Base-by-base conservation (phyloP, 768 basidiomycete genomes). In the Termitomyces sp. region DNA sequence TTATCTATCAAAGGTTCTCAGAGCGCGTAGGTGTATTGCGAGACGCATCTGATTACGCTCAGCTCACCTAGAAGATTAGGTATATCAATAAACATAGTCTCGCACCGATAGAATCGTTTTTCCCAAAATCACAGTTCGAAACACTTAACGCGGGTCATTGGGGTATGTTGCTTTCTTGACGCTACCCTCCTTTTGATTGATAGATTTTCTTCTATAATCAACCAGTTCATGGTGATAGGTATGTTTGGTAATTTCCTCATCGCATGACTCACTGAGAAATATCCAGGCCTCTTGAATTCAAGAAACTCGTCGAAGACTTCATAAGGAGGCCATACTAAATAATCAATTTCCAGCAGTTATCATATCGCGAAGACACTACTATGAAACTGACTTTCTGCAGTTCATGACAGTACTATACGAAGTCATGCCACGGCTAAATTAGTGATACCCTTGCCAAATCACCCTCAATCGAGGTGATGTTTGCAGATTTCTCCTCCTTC, bases 61-160 rank as follows among this genome's bases (percentile, higher is more conserved):
- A 29, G 8, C 34, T 14, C 39, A 53, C 16, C n/a, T 32, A 3
- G 44, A n/a, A 20, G 20, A 26, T 29, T 18, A 86, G 87, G 57
- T 92, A 86, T 68, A 83, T 94, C 66, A 94, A 92, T 62, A 70
- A 75, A n/a, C 75, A 82, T 52, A 91, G 90, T 64, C 72, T 85
- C 9, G 80, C 83, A 0, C 60, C 79, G 5, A 79, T 85, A 43
- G 67, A 82, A 61, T 67, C 74, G 32, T 90, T 89, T 67, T 95
- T 94, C 73, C 92, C 92, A 0, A 73, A 76, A 39, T 80, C 83
- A 76, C 63, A 63, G n/a, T 66, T 93, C 5, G 79, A 84, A 62
- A 77, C 69, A 27, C 71, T 94, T 14, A 83, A 90, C 54, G 73
- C 91, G 0, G 83, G 85, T 1, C 93, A 95, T 70, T 95, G 93